Evolutionary conservation across 108 stramenopile species (phyloP).

Genomic region (Aureococcus anophagefferens): DNA sequence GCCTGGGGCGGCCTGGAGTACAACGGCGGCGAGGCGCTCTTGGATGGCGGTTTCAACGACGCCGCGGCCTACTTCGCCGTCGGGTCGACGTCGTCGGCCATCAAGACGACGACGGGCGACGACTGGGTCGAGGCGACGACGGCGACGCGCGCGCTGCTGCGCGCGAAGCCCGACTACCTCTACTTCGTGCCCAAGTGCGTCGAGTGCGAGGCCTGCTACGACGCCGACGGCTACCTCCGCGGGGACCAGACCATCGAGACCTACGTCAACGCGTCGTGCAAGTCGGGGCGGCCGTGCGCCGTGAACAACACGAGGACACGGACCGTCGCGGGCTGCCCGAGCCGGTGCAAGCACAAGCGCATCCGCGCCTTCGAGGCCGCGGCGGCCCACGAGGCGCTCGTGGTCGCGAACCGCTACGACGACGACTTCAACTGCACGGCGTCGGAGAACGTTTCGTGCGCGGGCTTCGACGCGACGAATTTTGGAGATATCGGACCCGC

Average conservation of each 20-base stretch:
- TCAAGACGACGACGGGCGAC: no score
- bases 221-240: background rate
- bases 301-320: background rate
- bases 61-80: background rate
- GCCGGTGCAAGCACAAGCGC: background rate
- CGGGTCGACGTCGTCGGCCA: background rate
- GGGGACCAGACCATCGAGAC: background rate
- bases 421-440: background rate
- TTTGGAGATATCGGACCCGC: background rate
- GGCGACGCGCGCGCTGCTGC: background rate
- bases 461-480: background rate
- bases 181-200: conserved; percentile 5
- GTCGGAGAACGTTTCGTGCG: background rate
- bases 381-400: background rate
- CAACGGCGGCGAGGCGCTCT: background rate
- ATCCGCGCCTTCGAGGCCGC: background rate
- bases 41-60: background rate
- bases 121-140: background rate
- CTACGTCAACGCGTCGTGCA: background rate
- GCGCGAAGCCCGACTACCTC: background rate
- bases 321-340: conserved; percentile 9
- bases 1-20: background rate
- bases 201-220: conserved; percentile 11
- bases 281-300: background rate
- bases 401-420: background rate